phyloP scores from a whole-genome alignment of 805 yeast species.

The Ogataea nakhonphanomensis region DNA sequence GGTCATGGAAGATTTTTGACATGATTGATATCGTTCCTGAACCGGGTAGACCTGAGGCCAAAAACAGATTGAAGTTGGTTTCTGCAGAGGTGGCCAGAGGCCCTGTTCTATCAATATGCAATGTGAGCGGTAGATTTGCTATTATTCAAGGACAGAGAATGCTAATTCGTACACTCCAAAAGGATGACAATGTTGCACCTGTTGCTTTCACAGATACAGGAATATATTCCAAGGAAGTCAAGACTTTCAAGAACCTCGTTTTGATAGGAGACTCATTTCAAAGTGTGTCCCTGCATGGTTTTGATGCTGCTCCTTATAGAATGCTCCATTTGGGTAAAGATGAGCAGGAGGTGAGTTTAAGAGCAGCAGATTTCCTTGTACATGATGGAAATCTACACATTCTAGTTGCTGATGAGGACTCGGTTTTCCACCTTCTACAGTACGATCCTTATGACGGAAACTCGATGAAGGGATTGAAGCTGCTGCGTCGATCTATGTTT shows the following conservation, averaged over 20 bases:
- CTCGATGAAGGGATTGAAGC: conserved; percentile 73
- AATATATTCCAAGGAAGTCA: conserved; percentile 72
- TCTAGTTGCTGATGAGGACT: conserved; percentile 64
- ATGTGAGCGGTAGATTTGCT: conserved; percentile 77
- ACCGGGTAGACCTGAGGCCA: conserved; percentile 80
- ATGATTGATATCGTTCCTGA: conserved; percentile 84
- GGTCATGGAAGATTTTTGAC: conserved; percentile 71
- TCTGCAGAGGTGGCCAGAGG: conserved; percentile 77
- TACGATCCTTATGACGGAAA: conserved; percentile 91
- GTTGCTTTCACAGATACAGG: conserved; percentile 92
- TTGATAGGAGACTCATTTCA: conserved; percentile 77
- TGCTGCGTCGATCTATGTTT: conserved; percentile 68
- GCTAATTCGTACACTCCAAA: conserved; percentile 72
- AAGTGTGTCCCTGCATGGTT: conserved; percentile 77
- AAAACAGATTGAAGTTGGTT: conserved; percentile 69
- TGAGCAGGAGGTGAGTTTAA: conserved; percentile 55
- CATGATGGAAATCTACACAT: conserved; percentile 67
- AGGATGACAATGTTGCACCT: conserved; percentile 78
- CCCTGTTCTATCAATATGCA: conserved; percentile 74
- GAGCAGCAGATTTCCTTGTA: conserved; percentile 71
- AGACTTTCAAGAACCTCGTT: conserved; percentile 79
- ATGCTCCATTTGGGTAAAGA: conserved; percentile 79
- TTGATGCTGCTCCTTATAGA: conserved; percentile 92
- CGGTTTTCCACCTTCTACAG: conserved; percentile 66
- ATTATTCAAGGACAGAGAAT: conserved; percentile 84